Evolutionary conservation across 2,329 filamentous ascomycete species (phyloP), one percentile per base, ranked within the genome.

Genomic region (Aspergillus sp.): DNA sequence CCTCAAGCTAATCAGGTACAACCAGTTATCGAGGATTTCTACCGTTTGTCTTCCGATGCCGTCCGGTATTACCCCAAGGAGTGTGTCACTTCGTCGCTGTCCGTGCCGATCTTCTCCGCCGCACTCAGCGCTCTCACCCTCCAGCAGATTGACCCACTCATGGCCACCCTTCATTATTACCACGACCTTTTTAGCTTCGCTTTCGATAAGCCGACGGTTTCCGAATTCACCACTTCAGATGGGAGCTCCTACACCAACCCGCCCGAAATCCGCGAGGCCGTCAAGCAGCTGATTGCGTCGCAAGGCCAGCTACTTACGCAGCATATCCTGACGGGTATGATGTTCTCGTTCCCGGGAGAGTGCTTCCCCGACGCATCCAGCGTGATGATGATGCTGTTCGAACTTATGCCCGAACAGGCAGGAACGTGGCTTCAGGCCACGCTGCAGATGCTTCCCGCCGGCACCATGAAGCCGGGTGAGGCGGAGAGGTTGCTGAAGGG

Each of bases 271-370:
- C 89, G 87, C 67, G 82, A 83, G 36, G 85, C 89, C 7, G 89
- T 98, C 60, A 91, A 89, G 75, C 84, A 86, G 62, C 84, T 97
- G 55, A 80, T 96, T 23, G 65, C 83, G 2, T 79, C 82, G 1
- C 87, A 92, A 65, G 92, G 95, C 39, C 89, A 92, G 70, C 80
- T 87, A 58, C 82, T 99, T 28, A 89, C 95, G 7, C 94, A 97
- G 77, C 90, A 93, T 65, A 89, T 96, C 60, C 84, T 99, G 80
- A 95, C 93, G 1, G 95, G 95, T 62, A 96, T 99, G 93, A 98
- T 99, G 94, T 97, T 97, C 75, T 96, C 90, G 0, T 99, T 99
- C 79, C 96, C 95, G 0, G 87, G 91, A 47, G 95, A 98, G 75
- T 97, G 93, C 78, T 96, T 98, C 72, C 89, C 93, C 0, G 95